Conservation (phyloP, 805 yeast genomes). For the Myxozyma melibiosi region DNA sequence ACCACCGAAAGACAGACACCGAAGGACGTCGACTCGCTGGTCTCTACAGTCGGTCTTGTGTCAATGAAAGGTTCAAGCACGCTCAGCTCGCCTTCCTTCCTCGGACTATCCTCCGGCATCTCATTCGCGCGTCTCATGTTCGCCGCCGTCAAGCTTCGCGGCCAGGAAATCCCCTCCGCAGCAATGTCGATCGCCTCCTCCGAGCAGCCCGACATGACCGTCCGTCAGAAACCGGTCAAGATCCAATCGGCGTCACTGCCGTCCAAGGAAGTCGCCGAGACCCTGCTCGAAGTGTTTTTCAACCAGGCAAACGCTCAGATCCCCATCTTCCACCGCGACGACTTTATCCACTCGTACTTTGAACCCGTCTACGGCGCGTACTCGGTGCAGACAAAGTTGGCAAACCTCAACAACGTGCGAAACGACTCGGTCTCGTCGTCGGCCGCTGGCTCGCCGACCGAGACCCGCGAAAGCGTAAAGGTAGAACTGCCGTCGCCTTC, state of each 20-base stretch:
- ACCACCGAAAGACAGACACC: slow-evolving; percentile 1
- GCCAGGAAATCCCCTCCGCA: slow-evolving; percentile 38
- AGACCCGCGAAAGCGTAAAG: slow-evolving; percentile 11
- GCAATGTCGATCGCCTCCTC: slow-evolving; percentile 31
- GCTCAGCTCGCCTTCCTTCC: slow-evolving; percentile 35
- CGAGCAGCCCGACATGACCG: slow-evolving; percentile 35
- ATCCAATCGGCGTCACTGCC: slow-evolving; percentile 59
- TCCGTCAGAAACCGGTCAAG: slow-evolving; percentile 28
- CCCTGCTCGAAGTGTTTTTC: slow-evolving; percentile 65
- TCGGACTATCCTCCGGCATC: slow-evolving; percentile 50
- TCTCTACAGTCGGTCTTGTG: slow-evolving; percentile 38
- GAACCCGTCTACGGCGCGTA: slow-evolving; percentile 79
- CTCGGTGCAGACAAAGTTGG: slow-evolving; percentile 56
- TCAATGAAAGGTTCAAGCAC: slow-evolving; percentile 36
- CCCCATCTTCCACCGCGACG: slow-evolving; percentile 82
- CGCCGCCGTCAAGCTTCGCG: slow-evolving; percentile 64
- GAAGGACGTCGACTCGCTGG: slow-evolving; percentile 35
- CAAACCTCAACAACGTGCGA: slow-evolving; percentile 40
- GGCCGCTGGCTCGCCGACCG: slow-evolving; percentile 12
- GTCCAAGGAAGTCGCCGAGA: slow-evolving; percentile 68
- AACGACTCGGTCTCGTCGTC: slow-evolving; percentile 23
- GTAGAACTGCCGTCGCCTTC: slow-evolving; percentile 17
- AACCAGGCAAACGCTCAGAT: slow-evolving; percentile 80
- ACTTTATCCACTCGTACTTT: slow-evolving; percentile 65
- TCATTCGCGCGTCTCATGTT: slow-evolving; percentile 76